Conservation (phyloP, 192 early-diverging fungal species). For the Chytriomyces sp. region DNA sequence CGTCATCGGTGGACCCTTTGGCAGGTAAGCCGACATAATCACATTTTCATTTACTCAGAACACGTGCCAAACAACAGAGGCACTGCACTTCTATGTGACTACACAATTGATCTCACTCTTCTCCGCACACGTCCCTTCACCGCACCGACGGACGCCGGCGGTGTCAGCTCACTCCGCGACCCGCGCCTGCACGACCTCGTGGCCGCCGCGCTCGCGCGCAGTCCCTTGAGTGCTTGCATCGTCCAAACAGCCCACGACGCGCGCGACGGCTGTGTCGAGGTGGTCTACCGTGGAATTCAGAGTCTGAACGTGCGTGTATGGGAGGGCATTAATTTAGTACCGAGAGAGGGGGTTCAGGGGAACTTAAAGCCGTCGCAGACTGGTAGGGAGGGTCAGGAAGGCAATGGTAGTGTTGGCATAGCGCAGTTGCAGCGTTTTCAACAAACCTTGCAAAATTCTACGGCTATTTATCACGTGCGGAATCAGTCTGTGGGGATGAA, state of each 20-base stretch:
- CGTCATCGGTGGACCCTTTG: slow-evolving; percentile 2
- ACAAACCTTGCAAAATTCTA: background rate
- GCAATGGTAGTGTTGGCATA: background rate
- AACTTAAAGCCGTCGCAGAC: too few species aligned
- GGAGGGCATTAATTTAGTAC: background rate
- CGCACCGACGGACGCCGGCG: background rate
- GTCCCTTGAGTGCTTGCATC: background rate
- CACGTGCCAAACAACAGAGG: background rate
- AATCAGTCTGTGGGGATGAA: background rate
- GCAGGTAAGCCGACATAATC: background rate
- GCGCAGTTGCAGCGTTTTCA: background rate
- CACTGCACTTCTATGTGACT: background rate
- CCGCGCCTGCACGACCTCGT: background rate
- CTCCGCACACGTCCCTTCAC: background rate
- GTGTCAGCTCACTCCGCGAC: background rate
- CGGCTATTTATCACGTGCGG: background rate
- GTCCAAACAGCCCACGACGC: background rate
- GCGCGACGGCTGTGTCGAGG: background rate
- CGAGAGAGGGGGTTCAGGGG: background rate
- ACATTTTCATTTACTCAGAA: background rate
- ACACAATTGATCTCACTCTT: background rate
- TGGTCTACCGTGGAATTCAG: background rate
- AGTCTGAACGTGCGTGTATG: background rate
- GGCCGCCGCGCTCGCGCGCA: background rate
- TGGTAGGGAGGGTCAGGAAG: too few species aligned